Evolutionary conservation across 106 monocot genomes (phyloP), one percentile per base, ranked within the genome.

Genomic region (Dendrobium catenatum): DNA sequence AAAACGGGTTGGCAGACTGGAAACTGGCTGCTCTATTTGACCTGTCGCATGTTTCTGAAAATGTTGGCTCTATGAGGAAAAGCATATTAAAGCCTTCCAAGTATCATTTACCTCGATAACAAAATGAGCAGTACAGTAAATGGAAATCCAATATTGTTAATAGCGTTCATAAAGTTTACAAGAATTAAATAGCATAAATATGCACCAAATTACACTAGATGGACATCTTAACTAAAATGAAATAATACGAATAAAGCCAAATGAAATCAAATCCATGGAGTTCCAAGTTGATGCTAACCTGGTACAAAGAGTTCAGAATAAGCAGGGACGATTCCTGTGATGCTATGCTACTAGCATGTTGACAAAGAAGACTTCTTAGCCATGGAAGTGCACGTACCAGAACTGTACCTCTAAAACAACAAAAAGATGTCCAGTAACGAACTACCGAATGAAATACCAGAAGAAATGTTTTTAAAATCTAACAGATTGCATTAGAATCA

Each of bases 301-400:
- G 95, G 75, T 88, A 93, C 42, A 95, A 73, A 82, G 89, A 88
- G 74, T 95, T 95, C 42, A 93, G 85, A 33, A 83, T 76, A 19
- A 18, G 31, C 19, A 91, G 8, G 67, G 95, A 91, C 41, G 95
- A 91, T 33, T 89, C 88, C 78, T 93, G 95, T 18, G 93, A 88
- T 18, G 87, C 86, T 85, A 95, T 91, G 78, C 93, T 88, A 81
- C 93, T 93, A 19, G 91, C 85, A 75, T 91, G 93, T 55, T 87
- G 89, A 79, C 80, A 43, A 79, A 95, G 84, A 74, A 95, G 85
- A 78, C 81, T 81, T 78, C 79, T 88, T 29, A 95, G 85, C 95
- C 95, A 95, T 43, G 95, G 93, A 67, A 93, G 76, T 55, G 86
- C 86, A 70, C 88, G 89, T 40, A 89, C 80, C 84, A 93, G 46